Evolutionary conservation across 306 rosid species (phyloP).

Genomic region (Gynostemma pentaphyllum): DNA sequence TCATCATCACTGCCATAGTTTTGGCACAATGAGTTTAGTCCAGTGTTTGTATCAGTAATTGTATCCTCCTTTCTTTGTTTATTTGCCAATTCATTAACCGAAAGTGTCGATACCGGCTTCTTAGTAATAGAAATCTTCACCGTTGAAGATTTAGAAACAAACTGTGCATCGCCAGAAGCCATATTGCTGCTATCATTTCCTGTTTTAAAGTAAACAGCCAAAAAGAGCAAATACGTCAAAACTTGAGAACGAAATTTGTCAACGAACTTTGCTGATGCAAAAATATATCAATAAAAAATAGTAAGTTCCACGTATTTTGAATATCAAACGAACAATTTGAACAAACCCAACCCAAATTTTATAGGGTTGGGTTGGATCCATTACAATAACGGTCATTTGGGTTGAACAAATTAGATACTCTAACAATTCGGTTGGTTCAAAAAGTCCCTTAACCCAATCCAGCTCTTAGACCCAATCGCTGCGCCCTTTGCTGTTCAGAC

Average conservation of each 20-base stretch:
- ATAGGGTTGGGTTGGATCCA: too few species aligned
- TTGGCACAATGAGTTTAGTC: constrained; percentile 40
- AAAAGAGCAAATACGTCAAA: constrained; percentile 2
- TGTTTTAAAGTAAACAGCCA: constrained; percentile 17
- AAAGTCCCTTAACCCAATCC: too few species aligned
- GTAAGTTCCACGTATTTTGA: too few species aligned
- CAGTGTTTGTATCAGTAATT: constrained; percentile 10
- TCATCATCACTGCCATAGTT: constrained; percentile 43
- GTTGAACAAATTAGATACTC: too few species aligned
- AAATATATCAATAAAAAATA: too few species aligned
- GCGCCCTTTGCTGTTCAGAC: too few species aligned
- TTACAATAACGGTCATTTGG: too few species aligned
- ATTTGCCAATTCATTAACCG: constrained; percentile 20
- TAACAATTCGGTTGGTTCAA: too few species aligned
- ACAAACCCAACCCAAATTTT: too few species aligned
- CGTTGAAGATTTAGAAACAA: constrained; percentile 24
- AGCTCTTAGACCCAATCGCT: too few species aligned
- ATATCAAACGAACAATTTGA: too few species aligned
- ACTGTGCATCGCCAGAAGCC: constrained; percentile 16
- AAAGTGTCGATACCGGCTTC: constrained; percentile 26
- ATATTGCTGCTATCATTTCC: constrained; percentile 24
- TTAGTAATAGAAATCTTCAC: constrained; percentile 37
- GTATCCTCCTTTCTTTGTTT: constrained; percentile 17
- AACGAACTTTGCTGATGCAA: background rate
- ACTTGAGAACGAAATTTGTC: background rate